phyloP scores from a whole-genome alignment of 176 grass and related monocot species.

The Dendrocalamus sinicus region DNA sequence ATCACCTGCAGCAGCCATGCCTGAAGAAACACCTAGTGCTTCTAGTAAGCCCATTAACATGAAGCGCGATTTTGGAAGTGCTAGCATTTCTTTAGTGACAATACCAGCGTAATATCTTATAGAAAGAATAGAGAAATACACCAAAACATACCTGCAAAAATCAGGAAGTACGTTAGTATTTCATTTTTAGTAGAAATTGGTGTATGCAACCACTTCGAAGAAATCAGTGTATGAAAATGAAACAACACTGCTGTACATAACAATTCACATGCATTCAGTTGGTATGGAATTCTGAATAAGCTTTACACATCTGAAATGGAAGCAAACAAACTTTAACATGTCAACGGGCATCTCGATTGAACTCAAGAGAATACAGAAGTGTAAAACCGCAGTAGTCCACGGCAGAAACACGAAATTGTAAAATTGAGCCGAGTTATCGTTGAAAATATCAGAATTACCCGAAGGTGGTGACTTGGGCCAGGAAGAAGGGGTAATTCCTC shows the following conservation, averaged over 20 bases:
- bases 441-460: slow-evolving; percentile 51
- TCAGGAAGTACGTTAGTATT: neutral
- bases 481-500: slow-evolving; percentile 90
- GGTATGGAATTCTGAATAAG: slow-evolving; percentile 4
- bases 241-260: neutral
- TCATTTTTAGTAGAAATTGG: neutral
- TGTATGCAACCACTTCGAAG: neutral
- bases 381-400: neutral
- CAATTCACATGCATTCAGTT: neutral
- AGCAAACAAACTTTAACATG: neutral
- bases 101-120: slow-evolving; percentile 66
- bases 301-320: neutral
- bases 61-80: slow-evolving; percentile 77
- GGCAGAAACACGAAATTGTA: neutral
- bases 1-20: slow-evolving; percentile 91
- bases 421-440: neutral
- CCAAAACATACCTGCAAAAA: slow-evolving; percentile 67
- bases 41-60: slow-evolving; percentile 72
- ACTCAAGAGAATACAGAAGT: neutral
- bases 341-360: neutral
- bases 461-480: slow-evolving; percentile 80
- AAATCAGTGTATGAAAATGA: neutral
- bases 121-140: slow-evolving; percentile 81
- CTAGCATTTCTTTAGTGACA: slow-evolving; percentile 84
- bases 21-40: slow-evolving; percentile 83